A percentile compares a stretch with the other conserved stretches of the same genome.
phyloP scores from a whole-genome alignment of 75 land plant species.

The Cunninghamia lanceolata region DNA sequence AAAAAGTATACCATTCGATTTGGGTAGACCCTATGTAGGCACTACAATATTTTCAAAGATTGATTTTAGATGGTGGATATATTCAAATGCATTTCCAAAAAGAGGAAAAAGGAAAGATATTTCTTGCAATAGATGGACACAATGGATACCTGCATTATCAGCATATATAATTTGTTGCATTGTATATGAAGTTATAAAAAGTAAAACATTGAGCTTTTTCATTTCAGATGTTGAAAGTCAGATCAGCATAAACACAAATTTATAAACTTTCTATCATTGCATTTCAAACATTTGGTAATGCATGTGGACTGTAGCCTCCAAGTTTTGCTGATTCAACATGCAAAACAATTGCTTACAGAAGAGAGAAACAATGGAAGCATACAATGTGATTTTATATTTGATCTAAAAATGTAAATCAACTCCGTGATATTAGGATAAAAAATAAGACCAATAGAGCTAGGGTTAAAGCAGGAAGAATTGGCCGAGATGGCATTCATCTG shows the following conservation, averaged over 20 bases:
- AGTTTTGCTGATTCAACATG: not conserved
- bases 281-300: not conserved
- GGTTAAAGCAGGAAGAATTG: no score
- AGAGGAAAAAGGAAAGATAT: not conserved
- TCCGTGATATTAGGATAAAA: not conserved
- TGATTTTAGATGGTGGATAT: no score
- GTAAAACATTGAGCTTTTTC: no score
- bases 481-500: no score
- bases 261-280: not conserved
- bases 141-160: not conserved
- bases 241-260: no score
- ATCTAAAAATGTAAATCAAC: not conserved
- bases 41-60: not conserved
- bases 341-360: not conserved
- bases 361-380: not conserved
- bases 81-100: not conserved
- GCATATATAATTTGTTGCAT: no score
- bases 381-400: not conserved
- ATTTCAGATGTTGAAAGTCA: no score
- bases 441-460: not conserved
- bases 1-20: not conserved
- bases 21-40: not conserved
- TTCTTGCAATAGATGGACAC: not conserved
- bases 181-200: no score
- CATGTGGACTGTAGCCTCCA: not conserved